Conservation (phyloP, 352 stramenopile species). For the Pythium rishiriense region DNA sequence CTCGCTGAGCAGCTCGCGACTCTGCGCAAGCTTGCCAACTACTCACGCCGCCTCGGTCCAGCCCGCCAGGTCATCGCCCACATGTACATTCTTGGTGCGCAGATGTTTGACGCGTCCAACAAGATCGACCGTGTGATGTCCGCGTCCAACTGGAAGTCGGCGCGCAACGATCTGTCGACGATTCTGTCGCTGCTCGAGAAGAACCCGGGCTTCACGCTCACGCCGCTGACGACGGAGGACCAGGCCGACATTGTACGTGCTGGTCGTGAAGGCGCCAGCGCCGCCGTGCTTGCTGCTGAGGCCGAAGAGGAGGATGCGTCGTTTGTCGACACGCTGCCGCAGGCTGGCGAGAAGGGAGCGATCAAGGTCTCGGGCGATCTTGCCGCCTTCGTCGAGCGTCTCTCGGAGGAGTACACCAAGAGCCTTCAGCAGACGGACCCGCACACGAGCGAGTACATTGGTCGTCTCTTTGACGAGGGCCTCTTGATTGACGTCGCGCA, state of each 20-base stretch:
- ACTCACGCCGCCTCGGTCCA: slow-evolving; percentile 70
- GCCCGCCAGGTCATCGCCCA: slow-evolving; percentile 73
- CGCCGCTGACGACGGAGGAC: slow-evolving; percentile 76
- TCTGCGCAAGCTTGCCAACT: slow-evolving; percentile 81
- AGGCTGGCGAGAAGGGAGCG: slow-evolving; percentile 70
- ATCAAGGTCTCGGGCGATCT: slow-evolving; percentile 91
- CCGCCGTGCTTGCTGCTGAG: slow-evolving; percentile 42
- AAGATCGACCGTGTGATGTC: slow-evolving; percentile 90
- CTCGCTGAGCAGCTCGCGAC: slow-evolving; percentile 64
- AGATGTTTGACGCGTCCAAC: slow-evolving; percentile 79
- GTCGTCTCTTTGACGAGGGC: slow-evolving; percentile 92
- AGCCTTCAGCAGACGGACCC: slow-evolving; percentile 95
- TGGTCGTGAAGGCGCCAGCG: slow-evolving; percentile 68
- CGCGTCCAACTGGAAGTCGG: slow-evolving; percentile 71
- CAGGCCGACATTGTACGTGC: slow-evolving; percentile 82
- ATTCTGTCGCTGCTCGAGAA: slow-evolving; percentile 81
- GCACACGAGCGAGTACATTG: slow-evolving; percentile 95
- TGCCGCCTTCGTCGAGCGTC: slow-evolving; percentile 87
- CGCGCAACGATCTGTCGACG: slow-evolving; percentile 57
- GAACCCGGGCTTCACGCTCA: slow-evolving; percentile 79
- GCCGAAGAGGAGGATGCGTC: slow-evolving; percentile 89
- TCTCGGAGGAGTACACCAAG: slow-evolving; percentile 99
- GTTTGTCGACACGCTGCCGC: slow-evolving; percentile 72
- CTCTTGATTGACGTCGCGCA: slow-evolving; percentile 88
- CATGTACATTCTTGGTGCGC: slow-evolving; percentile 82